Conservation (phyloP, 2,329 filamentous ascomycete species). For the Xylaria sp. region DNA sequence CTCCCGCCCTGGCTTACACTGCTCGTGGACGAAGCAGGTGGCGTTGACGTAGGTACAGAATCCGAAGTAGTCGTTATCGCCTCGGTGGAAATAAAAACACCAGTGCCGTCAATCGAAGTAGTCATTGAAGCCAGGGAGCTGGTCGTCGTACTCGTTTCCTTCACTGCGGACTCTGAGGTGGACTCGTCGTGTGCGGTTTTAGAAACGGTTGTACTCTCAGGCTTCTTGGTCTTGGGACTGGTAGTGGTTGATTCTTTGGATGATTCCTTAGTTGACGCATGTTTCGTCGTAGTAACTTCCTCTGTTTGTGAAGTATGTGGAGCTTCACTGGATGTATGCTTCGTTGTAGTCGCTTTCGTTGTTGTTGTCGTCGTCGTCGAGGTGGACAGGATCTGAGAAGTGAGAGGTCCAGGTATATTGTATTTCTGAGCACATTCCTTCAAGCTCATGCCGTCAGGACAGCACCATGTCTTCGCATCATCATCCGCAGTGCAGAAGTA, state of each 20-base stretch:
- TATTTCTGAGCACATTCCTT: slow-evolving; percentile 65
- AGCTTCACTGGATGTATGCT: slow-evolving; percentile 21
- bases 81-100: slow-evolving; percentile 5
- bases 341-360: slow-evolving; percentile 31
- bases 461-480: slow-evolving; percentile 67
- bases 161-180: slow-evolving; percentile 15
- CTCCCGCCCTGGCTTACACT: slow-evolving; percentile 19
- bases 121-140: slow-evolving; percentile 1
- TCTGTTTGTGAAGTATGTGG: slow-evolving; percentile 9
- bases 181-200: slow-evolving; percentile 6
- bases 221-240: slow-evolving; percentile 13
- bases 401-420: slow-evolving; percentile 60
- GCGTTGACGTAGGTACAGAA: slow-evolving; percentile 6
- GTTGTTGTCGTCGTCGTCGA: slow-evolving; percentile 24
- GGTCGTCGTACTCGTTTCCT: slow-evolving; percentile 14
- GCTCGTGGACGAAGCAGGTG: slow-evolving; percentile 17
- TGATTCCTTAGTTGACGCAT: slow-evolving; percentile 1
- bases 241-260: neutral
- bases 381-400: slow-evolving; percentile 56
- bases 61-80: slow-evolving; percentile 8
- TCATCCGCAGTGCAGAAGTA: slow-evolving; percentile 72
- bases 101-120: slow-evolving; percentile 18
- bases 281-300: slow-evolving; percentile 7
- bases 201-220: slow-evolving; percentile 24
- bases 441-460: slow-evolving; percentile 66